These are phyloP conservation scores for Ustilago loliicola DNA, from an alignment of 1,284 basidiomycete species.

Conservation along the genomic window DNA sequence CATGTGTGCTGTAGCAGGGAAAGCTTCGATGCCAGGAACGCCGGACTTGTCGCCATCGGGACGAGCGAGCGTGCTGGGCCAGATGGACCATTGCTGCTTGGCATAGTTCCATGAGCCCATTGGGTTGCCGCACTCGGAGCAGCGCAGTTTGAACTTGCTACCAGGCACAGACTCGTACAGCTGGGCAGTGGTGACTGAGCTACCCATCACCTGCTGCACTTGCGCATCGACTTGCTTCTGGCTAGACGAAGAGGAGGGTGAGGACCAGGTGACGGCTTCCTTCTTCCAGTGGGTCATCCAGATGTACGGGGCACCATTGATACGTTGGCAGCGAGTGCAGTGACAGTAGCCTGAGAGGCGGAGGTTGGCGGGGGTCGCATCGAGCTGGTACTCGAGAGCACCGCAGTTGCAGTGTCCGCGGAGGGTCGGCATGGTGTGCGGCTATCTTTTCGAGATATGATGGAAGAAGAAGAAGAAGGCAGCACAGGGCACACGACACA, in stretches of 20 bases:
- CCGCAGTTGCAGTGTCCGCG: conserved; percentile 55
- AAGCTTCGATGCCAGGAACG: conserved; percentile 19
- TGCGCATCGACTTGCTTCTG: conserved; percentile 11
- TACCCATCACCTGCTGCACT: conserved; percentile 22
- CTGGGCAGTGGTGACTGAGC: conserved; percentile 24
- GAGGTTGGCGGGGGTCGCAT: conserved; percentile 40
- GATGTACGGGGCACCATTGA: conserved; percentile 63
- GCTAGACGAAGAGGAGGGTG: conserved; percentile 8
- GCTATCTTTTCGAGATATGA: background rate
- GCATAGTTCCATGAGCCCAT: conserved; percentile 60
- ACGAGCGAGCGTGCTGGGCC: conserved; percentile 54
- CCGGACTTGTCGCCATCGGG: conserved; percentile 32
- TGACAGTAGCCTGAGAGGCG: conserved; percentile 58
- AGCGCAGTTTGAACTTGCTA: conserved; percentile 62
- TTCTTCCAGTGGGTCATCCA: conserved; percentile 63
- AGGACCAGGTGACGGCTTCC: conserved; percentile 54
- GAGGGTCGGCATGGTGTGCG: conserved; percentile 30
- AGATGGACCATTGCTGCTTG: conserved; percentile 61
- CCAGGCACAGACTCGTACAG: conserved; percentile 54
- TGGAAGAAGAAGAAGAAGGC: conserved; percentile 6
- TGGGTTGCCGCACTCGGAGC: conserved; percentile 60
- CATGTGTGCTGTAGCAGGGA: conserved; percentile 36
- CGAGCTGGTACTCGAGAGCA: conserved; percentile 38
- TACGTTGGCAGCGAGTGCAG: conserved; percentile 62
- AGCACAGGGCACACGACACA: conserved; percentile 23